Evolutionary conservation across 352 stramenopile genomes (phyloP), one percentile per base, ranked within the genome.

Genomic region (Phytophthora hibernalis): DNA sequence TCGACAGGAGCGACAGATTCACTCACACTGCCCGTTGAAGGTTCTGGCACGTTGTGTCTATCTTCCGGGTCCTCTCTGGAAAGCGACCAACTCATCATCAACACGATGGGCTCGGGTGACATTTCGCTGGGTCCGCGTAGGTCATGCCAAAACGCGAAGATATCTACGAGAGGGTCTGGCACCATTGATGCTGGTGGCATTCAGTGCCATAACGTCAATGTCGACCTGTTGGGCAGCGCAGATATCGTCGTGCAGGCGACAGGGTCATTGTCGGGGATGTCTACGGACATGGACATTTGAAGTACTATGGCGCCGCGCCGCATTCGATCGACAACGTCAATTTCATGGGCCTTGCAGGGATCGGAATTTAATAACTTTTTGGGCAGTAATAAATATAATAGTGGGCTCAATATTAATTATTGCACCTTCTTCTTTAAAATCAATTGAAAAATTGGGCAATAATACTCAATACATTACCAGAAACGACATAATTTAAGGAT

Each of bases 221-320:
- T 76, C 3, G 54, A 62, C 5, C 28, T 76, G 37, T 38, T 61
- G 11, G 61, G 71, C n/a, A 74, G 57, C 22, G 58, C 62, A 9
- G 49, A 61, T 18, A 54, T 72, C 15, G 35, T 76, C 22, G 68
- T 79, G 2, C 71, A 79, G 48, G 67, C 67, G 0, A 74, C 54
- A 20, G 28, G 54, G 9, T 59, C 50, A 12, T 58, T 79, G 15
- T 60, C 54, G 1, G 67, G 3, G 54, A 70, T 40, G 47, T 70
- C 38, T 74, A 74, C n/a, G 65, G 65, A 2, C 65, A 47, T 10
- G 65, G 60, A 15, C 53, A 54, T 28, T 50, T 74, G 40, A 44
- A 51, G 22, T 72, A 66, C 53, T 61, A 48, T 20, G 65, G 53
- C 10, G 24, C 40, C 1, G 40, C 53, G 11, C 65, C 65, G 18